These are phyloP conservation scores for Silybum marianum DNA, from an alignment of 129 eudicot species.

Conservation along the genomic window DNA sequence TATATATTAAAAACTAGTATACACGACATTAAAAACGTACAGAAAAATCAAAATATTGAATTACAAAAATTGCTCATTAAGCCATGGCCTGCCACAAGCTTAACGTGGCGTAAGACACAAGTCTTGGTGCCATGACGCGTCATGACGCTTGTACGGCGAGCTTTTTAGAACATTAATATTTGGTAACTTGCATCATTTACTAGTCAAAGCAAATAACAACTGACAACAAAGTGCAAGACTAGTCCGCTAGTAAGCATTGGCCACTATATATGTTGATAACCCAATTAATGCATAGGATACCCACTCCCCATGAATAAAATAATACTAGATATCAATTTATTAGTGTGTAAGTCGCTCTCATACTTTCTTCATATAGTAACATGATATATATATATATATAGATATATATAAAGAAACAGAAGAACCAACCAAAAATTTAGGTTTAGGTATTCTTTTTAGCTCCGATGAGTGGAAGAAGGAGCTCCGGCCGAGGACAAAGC, in stretches of 20 bases:
- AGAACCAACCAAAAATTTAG: background rate
- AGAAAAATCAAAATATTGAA: too few species aligned
- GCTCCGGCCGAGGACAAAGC: conserved; percentile 36
- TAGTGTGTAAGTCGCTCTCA: background rate
- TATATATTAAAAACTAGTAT: too few species aligned
- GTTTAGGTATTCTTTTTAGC: background rate
- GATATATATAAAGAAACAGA: background rate
- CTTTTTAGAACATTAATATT: too few species aligned
- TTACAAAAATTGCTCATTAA: too few species aligned
- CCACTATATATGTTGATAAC: background rate
- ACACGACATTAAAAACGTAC: too few species aligned
- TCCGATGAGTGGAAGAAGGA: conserved; percentile 56
- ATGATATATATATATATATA: background rate
- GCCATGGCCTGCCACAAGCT: too few species aligned
- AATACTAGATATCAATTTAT: background rate
- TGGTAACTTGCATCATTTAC: too few species aligned
- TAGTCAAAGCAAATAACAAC: too few species aligned
- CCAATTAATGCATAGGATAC: conserved; percentile 24
- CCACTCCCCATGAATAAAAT: conserved; percentile 11
- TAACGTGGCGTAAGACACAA: too few species aligned
- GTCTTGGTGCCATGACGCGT: too few species aligned
- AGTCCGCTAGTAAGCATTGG: background rate
- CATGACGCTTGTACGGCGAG: too few species aligned
- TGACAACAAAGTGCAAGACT: too few species aligned
- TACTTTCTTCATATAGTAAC: conserved; percentile 2